A percentile compares a stretch with the other conserved stretches of the same genome.
Conservation (phyloP, 495 filamentous ascomycete species). For the Pyronema omphalodes region DNA sequence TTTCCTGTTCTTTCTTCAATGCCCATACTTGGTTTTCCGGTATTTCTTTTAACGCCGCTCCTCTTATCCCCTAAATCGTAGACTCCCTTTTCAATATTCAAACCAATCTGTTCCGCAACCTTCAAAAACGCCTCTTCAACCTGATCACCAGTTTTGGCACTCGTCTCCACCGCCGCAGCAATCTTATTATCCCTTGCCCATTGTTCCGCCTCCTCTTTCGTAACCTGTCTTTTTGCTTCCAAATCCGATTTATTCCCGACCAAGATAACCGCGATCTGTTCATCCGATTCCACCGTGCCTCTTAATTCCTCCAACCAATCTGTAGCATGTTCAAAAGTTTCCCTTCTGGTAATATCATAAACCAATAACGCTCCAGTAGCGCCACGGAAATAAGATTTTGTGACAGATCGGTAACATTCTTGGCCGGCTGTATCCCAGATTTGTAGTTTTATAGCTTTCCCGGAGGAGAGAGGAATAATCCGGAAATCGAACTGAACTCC, state of each 20-base stretch:
- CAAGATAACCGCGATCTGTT: conserved; percentile 78
- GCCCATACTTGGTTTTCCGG: conserved; percentile 18
- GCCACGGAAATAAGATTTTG: conserved; percentile 85
- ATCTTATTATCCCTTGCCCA: conserved; percentile 74
- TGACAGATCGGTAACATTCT: conserved; percentile 65
- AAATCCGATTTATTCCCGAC: conserved; percentile 93
- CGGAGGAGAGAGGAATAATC: conserved; percentile 80
- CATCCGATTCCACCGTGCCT: conserved; percentile 57
- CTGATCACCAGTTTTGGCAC: conserved; percentile 78
- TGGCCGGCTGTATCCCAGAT: conserved; percentile 97
- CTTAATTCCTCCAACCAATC: conserved; percentile 86
- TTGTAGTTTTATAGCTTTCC: conserved; percentile 46
- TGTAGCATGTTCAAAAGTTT: conserved; percentile 69
- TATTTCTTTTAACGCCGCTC: conserved; percentile 62
- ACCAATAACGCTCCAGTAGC: conserved; percentile 82
- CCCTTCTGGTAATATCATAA: conserved; percentile 74
- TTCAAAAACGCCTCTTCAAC: conserved; percentile 86
- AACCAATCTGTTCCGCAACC: conserved; percentile 82
- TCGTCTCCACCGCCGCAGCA: conserved; percentile 85
- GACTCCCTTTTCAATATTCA: conserved; percentile 80
- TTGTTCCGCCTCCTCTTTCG: conserved; percentile 57
- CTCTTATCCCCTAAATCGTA: conserved; percentile 90
- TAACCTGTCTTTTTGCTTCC: conserved; percentile 47
- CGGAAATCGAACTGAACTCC: conserved; percentile 93
- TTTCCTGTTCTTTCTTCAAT: conserved; percentile 18